These are phyloP conservation scores for Aurinia saxatilis DNA, from an alignment of 345 rosid genomes.

Conservation along the genomic window DNA sequence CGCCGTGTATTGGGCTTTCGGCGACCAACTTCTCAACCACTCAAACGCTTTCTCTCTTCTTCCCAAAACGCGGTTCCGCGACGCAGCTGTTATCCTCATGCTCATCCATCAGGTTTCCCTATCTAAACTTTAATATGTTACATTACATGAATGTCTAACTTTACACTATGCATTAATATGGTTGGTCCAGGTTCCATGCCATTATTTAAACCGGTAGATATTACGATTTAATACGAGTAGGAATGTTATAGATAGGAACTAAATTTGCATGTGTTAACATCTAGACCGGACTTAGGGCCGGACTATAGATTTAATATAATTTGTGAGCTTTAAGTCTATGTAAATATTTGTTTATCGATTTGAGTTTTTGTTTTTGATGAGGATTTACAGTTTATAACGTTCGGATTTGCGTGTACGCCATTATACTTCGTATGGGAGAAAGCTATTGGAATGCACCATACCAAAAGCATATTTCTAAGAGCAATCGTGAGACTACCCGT, in stretches of 20 bases:
- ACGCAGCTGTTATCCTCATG: slow-evolving; percentile 87
- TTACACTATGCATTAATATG: background rate
- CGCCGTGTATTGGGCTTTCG: slow-evolving; percentile 96
- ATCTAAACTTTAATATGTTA: background rate
- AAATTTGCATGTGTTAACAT: too few relatives aligned
- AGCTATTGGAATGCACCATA: slow-evolving; percentile 92
- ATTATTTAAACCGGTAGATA: background rate
- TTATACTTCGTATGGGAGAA: slow-evolving; percentile 98
- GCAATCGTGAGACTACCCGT: slow-evolving; percentile 90
- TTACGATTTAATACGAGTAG: background rate
- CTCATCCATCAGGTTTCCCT: slow-evolving; percentile 83
- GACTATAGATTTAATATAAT: too few relatives aligned
- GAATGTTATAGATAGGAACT: background rate
- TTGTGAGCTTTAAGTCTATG: too few relatives aligned
- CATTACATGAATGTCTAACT: background rate
- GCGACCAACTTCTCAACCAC: slow-evolving; percentile 78
- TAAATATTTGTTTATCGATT: background rate
- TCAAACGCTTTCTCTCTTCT: slow-evolving; percentile 92
- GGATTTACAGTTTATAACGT: slow-evolving; percentile 74
- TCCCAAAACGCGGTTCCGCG: slow-evolving; percentile 72
- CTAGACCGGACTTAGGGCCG: too few relatives aligned
- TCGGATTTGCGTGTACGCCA: slow-evolving; percentile 97
- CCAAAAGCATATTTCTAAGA: slow-evolving; percentile 67
- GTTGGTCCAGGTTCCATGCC: slow-evolving; percentile 12
- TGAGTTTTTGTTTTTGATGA: background rate